Conservation (phyloP, 495 filamentous ascomycete genomes). For the Pseudoneurospora amorphoporcata region DNA sequence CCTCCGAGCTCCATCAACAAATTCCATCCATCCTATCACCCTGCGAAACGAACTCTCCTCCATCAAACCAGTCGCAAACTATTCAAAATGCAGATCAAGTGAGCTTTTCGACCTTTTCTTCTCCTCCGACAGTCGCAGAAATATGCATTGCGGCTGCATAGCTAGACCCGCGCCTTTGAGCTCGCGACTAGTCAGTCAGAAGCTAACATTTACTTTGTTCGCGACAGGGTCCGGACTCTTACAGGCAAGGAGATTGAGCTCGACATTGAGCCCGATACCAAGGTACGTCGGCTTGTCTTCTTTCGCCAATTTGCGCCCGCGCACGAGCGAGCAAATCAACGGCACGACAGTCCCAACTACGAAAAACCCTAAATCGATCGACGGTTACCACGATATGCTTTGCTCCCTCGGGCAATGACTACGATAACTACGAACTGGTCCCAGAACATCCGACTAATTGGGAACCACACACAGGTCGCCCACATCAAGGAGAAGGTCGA, state of each 20-base stretch:
- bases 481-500: conserved; percentile 97
- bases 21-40: not conserved
- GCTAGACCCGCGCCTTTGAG: not conserved
- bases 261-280: conserved; percentile 86
- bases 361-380: not conserved
- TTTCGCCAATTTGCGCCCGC: not conserved
- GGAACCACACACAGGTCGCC: conserved; percentile 51
- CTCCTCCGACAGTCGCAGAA: not conserved
- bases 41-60: not conserved
- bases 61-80: not conserved
- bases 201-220: not conserved
- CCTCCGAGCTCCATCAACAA: not conserved
- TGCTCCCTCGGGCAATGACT: not conserved
- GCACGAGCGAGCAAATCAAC: not conserved
- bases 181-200: not conserved
- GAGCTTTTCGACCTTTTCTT: conserved; percentile 4
- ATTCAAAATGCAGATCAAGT: conserved; percentile 36
- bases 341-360: not conserved
- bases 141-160: not conserved
- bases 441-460: not conserved
- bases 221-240: conserved; percentile 79
- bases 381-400: not conserved
- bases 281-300: conserved; percentile 40
- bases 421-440: not conserved
- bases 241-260: conserved; percentile 98